phyloP scores from a whole-genome alignment of 2,329 filamentous ascomycete species.

The Talaromyces piceae region DNA sequence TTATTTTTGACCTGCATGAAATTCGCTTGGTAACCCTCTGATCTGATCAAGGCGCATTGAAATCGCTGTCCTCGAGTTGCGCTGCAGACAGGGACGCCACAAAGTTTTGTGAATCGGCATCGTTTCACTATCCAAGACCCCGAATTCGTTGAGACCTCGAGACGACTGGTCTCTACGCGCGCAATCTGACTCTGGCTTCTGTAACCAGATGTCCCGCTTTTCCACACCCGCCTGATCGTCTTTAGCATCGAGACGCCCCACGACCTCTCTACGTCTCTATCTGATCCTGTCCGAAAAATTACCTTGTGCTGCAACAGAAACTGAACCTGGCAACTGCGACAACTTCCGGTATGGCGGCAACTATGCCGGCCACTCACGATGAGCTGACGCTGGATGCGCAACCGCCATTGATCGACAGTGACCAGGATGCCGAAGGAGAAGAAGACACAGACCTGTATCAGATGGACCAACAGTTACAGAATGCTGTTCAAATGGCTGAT shows the following conservation, averaged over 20 bases:
- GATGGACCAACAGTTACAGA: constrained; percentile 33
- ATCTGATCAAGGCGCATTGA: constrained; percentile 1
- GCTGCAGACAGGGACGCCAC: constrained; percentile 8
- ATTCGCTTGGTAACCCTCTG: neutral
- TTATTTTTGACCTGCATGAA: neutral
- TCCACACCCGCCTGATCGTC: constrained; percentile 20
- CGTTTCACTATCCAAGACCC: neutral
- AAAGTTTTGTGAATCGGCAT: constrained; percentile 5
- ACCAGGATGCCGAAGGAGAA: constrained; percentile 39
- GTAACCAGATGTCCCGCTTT: constrained; percentile 19
- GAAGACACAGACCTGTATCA: constrained; percentile 36
- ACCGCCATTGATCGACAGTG: constrained; percentile 31
- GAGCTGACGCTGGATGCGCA: constrained; percentile 26
- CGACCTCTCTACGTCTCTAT: constrained; percentile 1
- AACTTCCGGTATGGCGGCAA: constrained; percentile 35
- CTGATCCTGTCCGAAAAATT: constrained; percentile 11
- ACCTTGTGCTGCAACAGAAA: constrained; percentile 10
- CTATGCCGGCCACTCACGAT: constrained; percentile 31
- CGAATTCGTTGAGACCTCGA: neutral
- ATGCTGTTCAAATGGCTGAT: constrained; percentile 31
- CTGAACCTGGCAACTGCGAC: constrained; percentile 32
- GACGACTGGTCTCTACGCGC: neutral
- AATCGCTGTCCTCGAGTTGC: constrained; percentile 3
- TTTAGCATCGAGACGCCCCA: constrained; percentile 17
- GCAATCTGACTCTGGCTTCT: neutral